Conservation (phyloP, 176 grass and related monocot genomes). For the Cenchrus americanus region DNA sequence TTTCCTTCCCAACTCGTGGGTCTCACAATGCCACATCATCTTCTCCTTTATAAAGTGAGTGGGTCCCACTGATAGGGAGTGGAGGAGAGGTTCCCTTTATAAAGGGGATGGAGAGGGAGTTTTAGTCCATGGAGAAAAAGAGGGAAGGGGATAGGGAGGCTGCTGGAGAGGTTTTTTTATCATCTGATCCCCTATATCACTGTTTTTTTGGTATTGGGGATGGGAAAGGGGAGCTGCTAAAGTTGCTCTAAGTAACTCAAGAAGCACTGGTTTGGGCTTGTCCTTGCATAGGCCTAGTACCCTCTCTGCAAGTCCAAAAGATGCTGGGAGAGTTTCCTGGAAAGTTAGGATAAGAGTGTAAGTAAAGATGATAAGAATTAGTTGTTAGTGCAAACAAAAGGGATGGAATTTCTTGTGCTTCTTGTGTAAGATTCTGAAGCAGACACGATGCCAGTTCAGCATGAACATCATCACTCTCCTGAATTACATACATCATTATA, state of each 20-base stretch:
- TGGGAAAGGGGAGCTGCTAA: too few species aligned
- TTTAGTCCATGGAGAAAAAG: too few species aligned
- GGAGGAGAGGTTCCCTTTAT: too few species aligned
- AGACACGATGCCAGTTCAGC: constrained; percentile 60
- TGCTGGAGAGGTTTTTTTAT: too few species aligned
- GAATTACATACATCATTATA: constrained; percentile 72
- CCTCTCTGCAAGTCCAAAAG: constrained; percentile 65
- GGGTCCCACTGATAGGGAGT: too few species aligned
- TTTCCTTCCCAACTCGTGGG: too few species aligned
- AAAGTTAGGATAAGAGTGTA: constrained; percentile 24
- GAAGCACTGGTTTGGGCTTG: constrained; percentile 61
- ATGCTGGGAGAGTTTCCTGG: constrained; percentile 60
- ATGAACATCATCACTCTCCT: constrained; percentile 82
- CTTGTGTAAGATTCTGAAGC: constrained; percentile 64
- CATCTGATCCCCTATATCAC: too few species aligned
- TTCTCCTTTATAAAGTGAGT: too few species aligned
- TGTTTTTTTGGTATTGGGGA: too few species aligned
- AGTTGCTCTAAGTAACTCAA: constrained; percentile 56
- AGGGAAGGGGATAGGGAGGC: too few species aligned
- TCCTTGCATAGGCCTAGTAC: constrained; percentile 56
- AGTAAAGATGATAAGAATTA: constrained; percentile 24
- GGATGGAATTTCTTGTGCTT: constrained; percentile 56
- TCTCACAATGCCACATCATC: too few species aligned
- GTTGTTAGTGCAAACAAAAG: constrained; percentile 11
- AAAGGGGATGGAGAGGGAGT: too few species aligned